These are phyloP conservation scores for Massarina eburnea DNA, from an alignment of 2,329 filamentous ascomycete species.

Conservation along the genomic window DNA sequence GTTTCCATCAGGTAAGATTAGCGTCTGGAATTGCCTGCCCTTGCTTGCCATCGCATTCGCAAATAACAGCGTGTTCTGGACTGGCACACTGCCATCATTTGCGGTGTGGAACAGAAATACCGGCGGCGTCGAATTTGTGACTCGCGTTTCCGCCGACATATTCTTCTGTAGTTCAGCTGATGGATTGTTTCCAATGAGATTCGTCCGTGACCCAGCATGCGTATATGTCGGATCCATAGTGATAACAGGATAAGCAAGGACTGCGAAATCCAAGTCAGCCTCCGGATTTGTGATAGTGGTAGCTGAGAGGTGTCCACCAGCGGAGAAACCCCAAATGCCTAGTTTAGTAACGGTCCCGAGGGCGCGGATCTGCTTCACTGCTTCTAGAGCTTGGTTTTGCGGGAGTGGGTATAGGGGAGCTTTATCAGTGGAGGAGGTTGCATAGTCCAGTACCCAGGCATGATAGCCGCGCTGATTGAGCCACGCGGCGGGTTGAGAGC, in stretches of 20 bases:
- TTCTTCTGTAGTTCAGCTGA: constrained; percentile 3
- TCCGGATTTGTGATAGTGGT: constrained; percentile 6
- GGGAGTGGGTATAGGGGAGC: constrained; percentile 6
- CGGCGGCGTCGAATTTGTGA: constrained; percentile 8
- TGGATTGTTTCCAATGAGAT: constrained; percentile 6
- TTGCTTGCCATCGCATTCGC: constrained; percentile 8
- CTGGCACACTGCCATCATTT: constrained; percentile 6
- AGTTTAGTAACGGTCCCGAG: constrained; percentile 2
- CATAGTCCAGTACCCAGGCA: constrained; percentile 9
- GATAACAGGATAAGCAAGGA: constrained; percentile 9
- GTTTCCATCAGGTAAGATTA: constrained; percentile 7
- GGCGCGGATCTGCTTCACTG: constrained; percentile 8
- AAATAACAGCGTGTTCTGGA: constrained; percentile 6
- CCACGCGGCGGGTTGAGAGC: constrained; percentile 6
- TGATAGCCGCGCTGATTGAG: constrained; percentile 7
- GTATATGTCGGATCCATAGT: constrained; percentile 8
- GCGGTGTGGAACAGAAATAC: constrained; percentile 10
- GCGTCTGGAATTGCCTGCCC: constrained; percentile 1
- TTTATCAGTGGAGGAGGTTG: neutral
- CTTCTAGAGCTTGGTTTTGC: constrained; percentile 8
- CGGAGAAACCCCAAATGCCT: constrained; percentile 10
- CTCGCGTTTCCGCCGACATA: constrained; percentile 7
- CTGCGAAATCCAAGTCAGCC: constrained; percentile 6
- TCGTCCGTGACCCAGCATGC: constrained; percentile 7
- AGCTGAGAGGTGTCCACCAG: constrained; percentile 6